Evolutionary conservation across 257 asterid species (phyloP), one percentile per base, ranked within the genome.

Genomic region (Capsicum baccatum): DNA sequence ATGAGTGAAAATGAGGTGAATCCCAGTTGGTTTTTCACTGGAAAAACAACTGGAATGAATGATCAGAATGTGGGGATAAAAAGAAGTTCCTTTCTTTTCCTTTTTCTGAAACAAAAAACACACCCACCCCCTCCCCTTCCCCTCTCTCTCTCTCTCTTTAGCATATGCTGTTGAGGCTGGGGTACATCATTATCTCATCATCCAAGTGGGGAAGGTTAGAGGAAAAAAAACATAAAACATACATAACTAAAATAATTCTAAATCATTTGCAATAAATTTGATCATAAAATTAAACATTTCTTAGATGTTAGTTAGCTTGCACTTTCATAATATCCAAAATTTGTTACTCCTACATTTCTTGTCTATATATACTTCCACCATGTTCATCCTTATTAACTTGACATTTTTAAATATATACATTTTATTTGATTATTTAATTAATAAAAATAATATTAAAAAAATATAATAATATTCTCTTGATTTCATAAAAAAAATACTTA

Each of bases 171-270:
- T 85, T 88, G 86, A 85, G 91, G 89, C 84, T 85, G 89, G 90
- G 86, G 84, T 69, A 88, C 94, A 93, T 92, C 94, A 93, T 92
- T 93, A 86, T 93, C 95, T 87, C 95, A 93, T 93, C 91, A 92
- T 92, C 90, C 86, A 26, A 85, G 88, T 82, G 89, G 91, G 90
- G 80, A 63, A 85, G 84, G 78, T 83, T 89, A 52, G 42, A 55
- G 60, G 12, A 3, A 11, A 50, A 50, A 11, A n/a, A 1, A 26
- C 63, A 58, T 78, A 81, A 85, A 79, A 57, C 79, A 83, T 83
- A 80, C 79, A 85, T 78, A 58, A 64, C 83, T 68, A 84, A 50
- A 85, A 47, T 74, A 74, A 79, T 84, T 84, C 63, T 12, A 76
- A 52, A 70, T 52, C 58, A 59, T 60, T 76, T 48, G 76, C 60